phyloP scores from a whole-genome alignment of 2,329 filamentous ascomycete genomes.

The Colletotrichum truncatum region DNA sequence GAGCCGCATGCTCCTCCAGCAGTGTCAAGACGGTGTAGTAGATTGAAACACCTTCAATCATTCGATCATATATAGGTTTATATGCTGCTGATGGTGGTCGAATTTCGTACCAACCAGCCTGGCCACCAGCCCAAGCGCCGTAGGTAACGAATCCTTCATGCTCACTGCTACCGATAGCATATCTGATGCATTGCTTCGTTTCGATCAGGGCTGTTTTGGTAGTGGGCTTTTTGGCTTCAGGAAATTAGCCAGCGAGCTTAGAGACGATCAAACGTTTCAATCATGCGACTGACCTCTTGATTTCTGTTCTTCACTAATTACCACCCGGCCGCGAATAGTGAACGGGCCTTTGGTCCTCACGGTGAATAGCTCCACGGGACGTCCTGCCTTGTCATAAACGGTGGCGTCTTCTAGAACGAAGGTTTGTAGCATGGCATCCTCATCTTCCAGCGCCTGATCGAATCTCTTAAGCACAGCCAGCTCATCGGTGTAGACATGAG shows the following conservation, averaged over 20 bases:
- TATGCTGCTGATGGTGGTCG: constrained; percentile 65
- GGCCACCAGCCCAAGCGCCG: constrained; percentile 72
- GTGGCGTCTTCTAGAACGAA: constrained; percentile 55
- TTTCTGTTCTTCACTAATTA: constrained; percentile 47
- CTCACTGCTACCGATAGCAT: constrained; percentile 62
- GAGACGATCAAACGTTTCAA: too few species aligned
- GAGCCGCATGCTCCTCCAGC: constrained; percentile 51
- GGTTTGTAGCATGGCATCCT: constrained; percentile 14
- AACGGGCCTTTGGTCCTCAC: constrained; percentile 69
- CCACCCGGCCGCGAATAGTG: constrained; percentile 67
- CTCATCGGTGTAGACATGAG: constrained; percentile 43
- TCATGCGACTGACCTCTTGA: constrained; percentile 53
- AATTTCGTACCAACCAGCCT: constrained; percentile 75
- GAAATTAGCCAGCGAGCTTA: neutral
- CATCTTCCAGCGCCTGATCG: neutral
- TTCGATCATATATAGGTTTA: constrained; percentile 62
- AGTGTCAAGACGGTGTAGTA: constrained; percentile 71
- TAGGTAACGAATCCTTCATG: constrained; percentile 48
- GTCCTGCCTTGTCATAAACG: constrained; percentile 63
- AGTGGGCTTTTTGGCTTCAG: constrained; percentile 43
- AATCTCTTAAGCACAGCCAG: constrained; percentile 43
- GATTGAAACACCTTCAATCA: constrained; percentile 70
- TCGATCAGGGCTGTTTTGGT: constrained; percentile 56
- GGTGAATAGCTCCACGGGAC: constrained; percentile 67
- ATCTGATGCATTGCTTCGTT: constrained; percentile 57